A percentile compares a stretch with the other conserved stretches of the same genome.
Conservation (phyloP, 1,284 basidiomycete genomes). For the Naganishia cerealis region DNA sequence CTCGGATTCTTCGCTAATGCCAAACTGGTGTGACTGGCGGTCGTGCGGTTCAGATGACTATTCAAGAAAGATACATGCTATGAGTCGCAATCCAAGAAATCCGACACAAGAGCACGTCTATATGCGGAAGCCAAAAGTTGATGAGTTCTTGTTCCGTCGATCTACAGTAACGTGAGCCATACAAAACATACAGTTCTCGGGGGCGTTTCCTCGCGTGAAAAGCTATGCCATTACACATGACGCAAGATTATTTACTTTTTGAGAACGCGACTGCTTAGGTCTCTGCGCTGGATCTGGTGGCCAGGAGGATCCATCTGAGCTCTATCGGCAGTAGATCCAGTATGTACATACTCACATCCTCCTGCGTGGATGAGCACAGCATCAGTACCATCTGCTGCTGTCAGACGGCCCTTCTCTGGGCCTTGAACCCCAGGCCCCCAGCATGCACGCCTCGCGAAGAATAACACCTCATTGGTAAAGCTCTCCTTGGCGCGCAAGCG, state of each 20-base stretch:
- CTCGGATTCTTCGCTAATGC: neutral
- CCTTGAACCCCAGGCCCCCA: too few species aligned
- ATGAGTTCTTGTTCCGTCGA: neutral
- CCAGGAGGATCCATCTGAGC: too few species aligned
- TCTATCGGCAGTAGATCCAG: too few species aligned
- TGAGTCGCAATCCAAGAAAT: neutral
- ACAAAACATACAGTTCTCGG: neutral
- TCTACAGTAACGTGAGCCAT: slow-evolving; percentile 4
- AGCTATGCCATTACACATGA: neutral
- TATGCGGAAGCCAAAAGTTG: neutral
- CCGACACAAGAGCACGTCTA: neutral
- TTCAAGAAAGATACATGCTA: neutral
- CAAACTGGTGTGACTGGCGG: neutral
- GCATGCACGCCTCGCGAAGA: too few species aligned
- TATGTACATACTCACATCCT: too few species aligned
- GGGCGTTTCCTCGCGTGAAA: neutral
- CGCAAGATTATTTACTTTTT: too few species aligned
- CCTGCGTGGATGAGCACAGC: too few species aligned
- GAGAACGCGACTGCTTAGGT: too few species aligned
- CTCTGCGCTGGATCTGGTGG: too few species aligned
- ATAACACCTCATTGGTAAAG: too few species aligned
- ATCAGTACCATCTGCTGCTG: too few species aligned
- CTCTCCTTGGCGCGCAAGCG: neutral
- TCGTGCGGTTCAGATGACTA: neutral
- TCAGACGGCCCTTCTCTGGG: too few species aligned